Base-by-base conservation (phyloP, 75 land plant genomes). In the Picea glauca region DNA sequence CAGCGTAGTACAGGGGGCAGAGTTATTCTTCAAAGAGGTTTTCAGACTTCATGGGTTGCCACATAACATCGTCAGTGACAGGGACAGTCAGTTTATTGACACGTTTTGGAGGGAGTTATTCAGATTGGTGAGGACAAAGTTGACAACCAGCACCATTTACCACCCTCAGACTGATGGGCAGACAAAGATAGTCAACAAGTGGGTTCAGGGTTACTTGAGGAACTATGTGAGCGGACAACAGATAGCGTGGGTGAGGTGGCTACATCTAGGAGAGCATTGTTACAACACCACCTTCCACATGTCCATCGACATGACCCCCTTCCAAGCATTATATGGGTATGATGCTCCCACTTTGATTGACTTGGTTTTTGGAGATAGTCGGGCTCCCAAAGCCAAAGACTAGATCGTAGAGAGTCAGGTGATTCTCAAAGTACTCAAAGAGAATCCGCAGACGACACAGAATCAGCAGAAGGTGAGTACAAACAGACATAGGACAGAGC, bases 291-390 rank as follows among this genome's bases (percentile, higher is more conserved):
- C 63, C 30, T 77, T 5, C 38, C 78, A 77, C 18, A 33, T 32
- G 40, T 32, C 64, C 64, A 77, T 77, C 4, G 65, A 17, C 2
- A 77, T 77, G 65, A 13, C 78, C 1, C 63, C 78, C 1, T 77
- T 60, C 33, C 3, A 30, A 8, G 78, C 78, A n/a, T 40, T 77
- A 3, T 77, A 77, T 77, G 78, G 78, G 0, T 31, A 60, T 26
- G 63, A 77, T 2, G 26, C 63, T 5, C 30, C 63, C 15, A 15
- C 23, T 0, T 62, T 62, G 1, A 4, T 21, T 2, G 63, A 62
- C 3, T 4, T 62, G 30, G 7, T 18, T 2, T 58, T 35, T 35
- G 38, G 38, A 2, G 6, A 58, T 58, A 2, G 59, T 5, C 2
- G 15, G 1, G 59, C 15, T 4, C 59, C 2, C 2, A 58, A 58